phyloP scores from a whole-genome alignment of 306 rosid genomes.

The Vigna reflexopilosa region DNA sequence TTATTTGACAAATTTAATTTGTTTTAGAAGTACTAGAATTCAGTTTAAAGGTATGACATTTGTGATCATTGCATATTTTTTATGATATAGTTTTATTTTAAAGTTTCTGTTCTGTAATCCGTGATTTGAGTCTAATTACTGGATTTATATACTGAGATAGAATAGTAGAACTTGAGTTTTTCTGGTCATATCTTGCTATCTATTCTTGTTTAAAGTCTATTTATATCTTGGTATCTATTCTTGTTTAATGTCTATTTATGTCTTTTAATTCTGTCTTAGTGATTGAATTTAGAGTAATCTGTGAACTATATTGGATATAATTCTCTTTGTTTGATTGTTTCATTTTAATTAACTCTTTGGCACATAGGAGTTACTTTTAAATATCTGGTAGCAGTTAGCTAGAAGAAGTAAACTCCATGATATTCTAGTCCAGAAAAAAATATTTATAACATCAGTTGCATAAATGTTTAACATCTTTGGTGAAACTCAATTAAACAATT shows the following conservation, averaged over 20 bases:
- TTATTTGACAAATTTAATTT: constrained; percentile 16
- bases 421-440: background rate
- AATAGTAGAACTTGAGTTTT: background rate
- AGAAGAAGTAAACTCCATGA: background rate
- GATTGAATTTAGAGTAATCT: constrained; percentile 6
- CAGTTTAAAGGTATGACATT: background rate
- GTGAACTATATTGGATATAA: background rate
- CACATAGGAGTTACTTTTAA: constrained; percentile 4
- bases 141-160: constrained; percentile 1
- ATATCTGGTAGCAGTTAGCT: no score
- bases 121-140: background rate
- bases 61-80: constrained; percentile 2
- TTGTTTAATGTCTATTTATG: background rate
- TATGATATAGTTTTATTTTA: background rate
- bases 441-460: constrained; percentile 3
- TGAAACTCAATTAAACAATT: constrained; percentile 5
- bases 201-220: background rate
- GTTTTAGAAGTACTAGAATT: constrained; percentile 23
- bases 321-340: background rate
- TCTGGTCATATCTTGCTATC: background rate
- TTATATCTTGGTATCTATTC: background rate
- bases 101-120: constrained; percentile 9
- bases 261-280: background rate
- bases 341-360: background rate
- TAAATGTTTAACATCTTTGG: background rate